These are phyloP conservation scores for Cryphonectria nitschkei DNA, from an alignment of 2,329 filamentous ascomycete genomes.

Conservation along the genomic window DNA sequence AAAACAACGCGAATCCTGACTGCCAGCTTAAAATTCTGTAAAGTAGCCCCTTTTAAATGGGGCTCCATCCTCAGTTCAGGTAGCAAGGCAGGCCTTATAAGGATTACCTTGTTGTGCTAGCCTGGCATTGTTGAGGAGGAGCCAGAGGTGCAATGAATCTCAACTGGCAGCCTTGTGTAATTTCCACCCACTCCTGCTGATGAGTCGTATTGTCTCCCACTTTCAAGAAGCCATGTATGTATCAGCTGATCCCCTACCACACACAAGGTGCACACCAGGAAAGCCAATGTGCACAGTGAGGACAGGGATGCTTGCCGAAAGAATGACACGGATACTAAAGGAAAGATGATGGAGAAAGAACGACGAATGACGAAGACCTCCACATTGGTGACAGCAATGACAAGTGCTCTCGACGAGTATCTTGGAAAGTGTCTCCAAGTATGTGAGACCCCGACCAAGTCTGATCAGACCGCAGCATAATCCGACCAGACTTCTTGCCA, in stretches of 20 bases:
- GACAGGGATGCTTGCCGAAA: constrained; percentile 6
- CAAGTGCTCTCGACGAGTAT: constrained; percentile 5
- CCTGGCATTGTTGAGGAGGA: not conserved
- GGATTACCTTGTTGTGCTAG: not conserved
- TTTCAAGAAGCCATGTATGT: not conserved
- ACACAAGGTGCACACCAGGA: constrained; percentile 1
- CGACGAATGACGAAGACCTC: constrained; percentile 7
- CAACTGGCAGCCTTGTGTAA: not conserved
- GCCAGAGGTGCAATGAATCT: constrained; percentile 18
- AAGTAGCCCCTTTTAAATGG: not conserved
- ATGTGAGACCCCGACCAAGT: constrained; percentile 24
- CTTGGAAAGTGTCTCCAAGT: constrained; percentile 11
- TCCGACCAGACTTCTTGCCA: not conserved
- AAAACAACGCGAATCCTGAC: not conserved
- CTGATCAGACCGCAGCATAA: constrained; percentile 10
- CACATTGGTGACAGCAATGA: constrained; percentile 7
- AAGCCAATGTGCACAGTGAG: constrained; percentile 12
- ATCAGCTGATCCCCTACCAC: not conserved
- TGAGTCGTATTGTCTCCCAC: constrained; percentile 16
- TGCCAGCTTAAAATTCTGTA: not conserved
- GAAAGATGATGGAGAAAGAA: not conserved
- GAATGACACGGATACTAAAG: not conserved
- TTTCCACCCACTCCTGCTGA: constrained; percentile 7
- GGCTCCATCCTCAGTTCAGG: not conserved
- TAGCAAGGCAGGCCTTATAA: not conserved